Evolutionary conservation across 805 yeast species (phyloP).

Genomic region (Wickerhamomyces bovis): DNA sequence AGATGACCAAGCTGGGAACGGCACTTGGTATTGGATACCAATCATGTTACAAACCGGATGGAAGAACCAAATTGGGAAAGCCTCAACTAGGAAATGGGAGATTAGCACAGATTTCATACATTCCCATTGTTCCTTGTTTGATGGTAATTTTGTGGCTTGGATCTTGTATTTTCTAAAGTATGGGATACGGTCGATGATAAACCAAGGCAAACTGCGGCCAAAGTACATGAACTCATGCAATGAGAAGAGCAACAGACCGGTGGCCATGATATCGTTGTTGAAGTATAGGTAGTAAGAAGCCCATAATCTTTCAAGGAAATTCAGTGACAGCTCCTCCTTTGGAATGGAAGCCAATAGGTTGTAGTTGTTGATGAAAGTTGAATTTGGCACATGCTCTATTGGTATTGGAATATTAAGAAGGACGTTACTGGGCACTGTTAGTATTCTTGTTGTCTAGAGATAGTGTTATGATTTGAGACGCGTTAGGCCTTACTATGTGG

Average conservation of each 20-base stretch:
- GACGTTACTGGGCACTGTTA: neutral
- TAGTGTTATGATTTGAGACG: neutral
- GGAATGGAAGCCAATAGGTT: constrained; percentile 1
- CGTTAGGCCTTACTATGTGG: neutral
- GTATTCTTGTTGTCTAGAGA: neutral
- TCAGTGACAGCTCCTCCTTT: constrained; percentile 1
- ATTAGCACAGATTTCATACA: constrained; percentile 80
- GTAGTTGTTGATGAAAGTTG: constrained; percentile 6
- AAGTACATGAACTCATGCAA: constrained; percentile 88
- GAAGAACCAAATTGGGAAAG: constrained; percentile 94
- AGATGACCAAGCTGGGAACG: constrained; percentile 67
- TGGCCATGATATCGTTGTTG: constrained; percentile 85
- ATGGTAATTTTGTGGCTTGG: constrained; percentile 80
- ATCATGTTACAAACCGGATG: constrained; percentile 83
- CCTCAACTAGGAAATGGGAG: constrained; percentile 89
- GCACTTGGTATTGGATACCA: constrained; percentile 74
- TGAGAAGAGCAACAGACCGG: constrained; percentile 77
- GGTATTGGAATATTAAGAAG: neutral
- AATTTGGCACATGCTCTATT: neutral
- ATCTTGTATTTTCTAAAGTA: constrained; percentile 83
- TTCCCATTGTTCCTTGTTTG: constrained; percentile 83
- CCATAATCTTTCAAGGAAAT: constrained; percentile 66
- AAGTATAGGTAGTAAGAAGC: constrained; percentile 82
- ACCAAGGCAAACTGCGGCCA: constrained; percentile 91
- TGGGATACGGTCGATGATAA: constrained; percentile 77